Base-by-base conservation (phyloP, 345 rosid genomes). In the Raphanus raphanistrum region DNA sequence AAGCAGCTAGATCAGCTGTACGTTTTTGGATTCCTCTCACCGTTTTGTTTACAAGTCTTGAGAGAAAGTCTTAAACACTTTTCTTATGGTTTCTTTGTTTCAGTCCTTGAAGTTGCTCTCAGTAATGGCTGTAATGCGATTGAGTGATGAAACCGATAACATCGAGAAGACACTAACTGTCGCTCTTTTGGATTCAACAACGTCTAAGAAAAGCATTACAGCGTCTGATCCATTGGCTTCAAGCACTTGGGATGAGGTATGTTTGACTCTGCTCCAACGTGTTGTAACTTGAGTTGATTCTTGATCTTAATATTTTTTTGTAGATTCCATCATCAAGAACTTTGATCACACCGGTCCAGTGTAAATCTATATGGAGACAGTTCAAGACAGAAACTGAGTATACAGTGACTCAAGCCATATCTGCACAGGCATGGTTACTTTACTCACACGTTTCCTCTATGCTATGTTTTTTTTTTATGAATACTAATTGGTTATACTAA, bases 291-390 rank as follows among this genome's bases (percentile, higher is more conserved):
- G 4, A 25, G 17, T 32, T 43, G 31, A 70, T 68, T 63, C 17
- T 54, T 65, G 27, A 41, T 60, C 68, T 64, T 13, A 4, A 32
- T 12, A 36, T 17, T 33, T 27, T 58, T 27, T 58, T 68, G 13
- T 87, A 95, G 99, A 81, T 95, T 82, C 92, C 95, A 52, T 59
- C 91, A 0, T 66, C 92, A 16, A 89, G 84, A 86, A 86, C 97
- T 48, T 77, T 94, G 89, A 90, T 94, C 81, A 87, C 96, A 21
- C 99, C 98, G 8, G 94, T 92, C 64, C 96, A 90, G 72, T 92
- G 99, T 87, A 94, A 92, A 82, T 80, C 91, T 48, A 78, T 95
- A 84, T 95, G 99, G 99, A 89, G 97, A 82, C 99, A 95, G 73
- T 92, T 95, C 86, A 90, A 87, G 86, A 55, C 90, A 4, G 98